Conservation (phyloP, 2,329 filamentous ascomycete species). For the Furcasterigmium furcatum region DNA sequence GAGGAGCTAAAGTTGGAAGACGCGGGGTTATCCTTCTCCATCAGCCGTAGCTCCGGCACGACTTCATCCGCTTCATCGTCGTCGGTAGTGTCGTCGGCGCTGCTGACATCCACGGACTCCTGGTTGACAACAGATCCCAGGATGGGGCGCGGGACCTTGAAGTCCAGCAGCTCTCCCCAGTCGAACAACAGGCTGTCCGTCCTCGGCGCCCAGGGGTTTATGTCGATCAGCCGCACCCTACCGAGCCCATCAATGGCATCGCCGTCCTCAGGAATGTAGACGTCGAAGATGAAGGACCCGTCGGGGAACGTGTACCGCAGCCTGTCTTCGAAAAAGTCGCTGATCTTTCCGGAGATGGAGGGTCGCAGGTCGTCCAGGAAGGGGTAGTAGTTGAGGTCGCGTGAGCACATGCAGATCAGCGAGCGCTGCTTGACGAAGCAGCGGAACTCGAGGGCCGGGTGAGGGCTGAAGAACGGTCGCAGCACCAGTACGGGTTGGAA, state of each 20-base stretch:
- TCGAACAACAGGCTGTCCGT: constrained; percentile 88
- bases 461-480: constrained; percentile 82
- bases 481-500: constrained; percentile 81
- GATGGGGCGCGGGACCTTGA: constrained; percentile 59
- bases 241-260: constrained; percentile 58
- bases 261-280: constrained; percentile 76
- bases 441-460: constrained; percentile 89
- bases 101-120: constrained; percentile 27
- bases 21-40: constrained; percentile 81
- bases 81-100: constrained; percentile 29
- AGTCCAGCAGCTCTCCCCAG: constrained; percentile 81
- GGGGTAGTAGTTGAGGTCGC: constrained; percentile 86
- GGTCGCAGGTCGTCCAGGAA: constrained; percentile 68
- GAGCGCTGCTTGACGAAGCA: constrained; percentile 86
- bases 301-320: constrained; percentile 80
- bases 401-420: constrained; percentile 80
- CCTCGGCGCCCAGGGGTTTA: constrained; percentile 89
- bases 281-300: constrained; percentile 81
- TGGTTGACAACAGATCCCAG: constrained; percentile 41
- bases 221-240: constrained; percentile 81
- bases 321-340: constrained; percentile 72
- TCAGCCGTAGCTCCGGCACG: constrained; percentile 70
- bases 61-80: constrained; percentile 41
- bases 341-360: constrained; percentile 65
- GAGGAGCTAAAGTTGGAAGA: constrained; percentile 82